A percentile compares a stretch with the other conserved stretches of the same genome.
Evolutionary conservation across 176 grass and related monocot genomes (phyloP).

Genomic region (Carex cristatella): DNA sequence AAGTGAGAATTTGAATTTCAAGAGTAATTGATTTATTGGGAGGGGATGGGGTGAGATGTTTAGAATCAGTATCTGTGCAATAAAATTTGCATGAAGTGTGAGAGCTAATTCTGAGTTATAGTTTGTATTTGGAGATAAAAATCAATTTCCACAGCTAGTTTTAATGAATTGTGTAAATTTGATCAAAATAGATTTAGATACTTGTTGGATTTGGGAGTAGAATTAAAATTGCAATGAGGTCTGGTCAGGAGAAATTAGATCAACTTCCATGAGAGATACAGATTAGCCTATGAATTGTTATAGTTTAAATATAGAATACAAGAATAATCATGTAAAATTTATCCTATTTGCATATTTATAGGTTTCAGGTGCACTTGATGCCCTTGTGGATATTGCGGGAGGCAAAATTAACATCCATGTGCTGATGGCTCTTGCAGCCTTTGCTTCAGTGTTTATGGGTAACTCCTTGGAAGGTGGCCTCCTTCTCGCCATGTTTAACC

Average conservation of each 20-base stretch:
- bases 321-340: constrained; percentile 14
- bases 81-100: not conserved
- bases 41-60: not conserved
- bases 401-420: constrained; percentile 98
- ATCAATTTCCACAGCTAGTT: not conserved
- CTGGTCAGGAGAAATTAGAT: not conserved
- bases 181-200: not conserved
- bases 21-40: not conserved
- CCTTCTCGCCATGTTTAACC: constrained; percentile 98
- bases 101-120: not conserved
- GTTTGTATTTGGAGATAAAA: not conserved
- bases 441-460: constrained; percentile 98
- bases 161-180: not conserved
- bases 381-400: constrained; percentile 76
- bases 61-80: not conserved
- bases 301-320: not conserved
- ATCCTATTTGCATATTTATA: constrained; percentile 21
- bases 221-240: not conserved
- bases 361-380: constrained; percentile 92
- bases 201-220: not conserved
- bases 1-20: not conserved
- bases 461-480: constrained; percentile 95
- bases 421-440: constrained; percentile 95
- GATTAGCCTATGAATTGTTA: not conserved
- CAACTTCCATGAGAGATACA: not conserved